Conservation (phyloP, 306 rosid species). For the Datisca glomerata region DNA sequence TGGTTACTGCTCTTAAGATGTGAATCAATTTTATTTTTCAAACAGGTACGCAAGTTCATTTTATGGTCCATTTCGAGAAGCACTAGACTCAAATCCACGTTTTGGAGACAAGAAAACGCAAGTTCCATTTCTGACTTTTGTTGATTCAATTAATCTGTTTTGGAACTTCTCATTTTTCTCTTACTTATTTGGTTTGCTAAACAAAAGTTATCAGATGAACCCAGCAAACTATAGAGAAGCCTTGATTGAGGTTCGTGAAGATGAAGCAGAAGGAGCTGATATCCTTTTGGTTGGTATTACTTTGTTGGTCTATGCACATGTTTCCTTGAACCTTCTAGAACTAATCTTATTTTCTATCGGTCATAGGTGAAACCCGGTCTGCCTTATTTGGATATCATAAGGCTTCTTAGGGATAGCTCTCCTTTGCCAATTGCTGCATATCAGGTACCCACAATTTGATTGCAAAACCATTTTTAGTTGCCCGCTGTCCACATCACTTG, state of each 20-base stretch:
- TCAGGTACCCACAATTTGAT: conserved; percentile 87
- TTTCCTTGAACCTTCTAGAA: conserved; percentile 2
- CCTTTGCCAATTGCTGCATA: conserved; percentile 87
- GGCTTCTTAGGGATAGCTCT: conserved; percentile 80
- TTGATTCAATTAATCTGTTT: no score
- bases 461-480: no score
- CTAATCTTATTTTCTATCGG: conserved; percentile 8
- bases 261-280: conserved; percentile 93
- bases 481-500: no score
- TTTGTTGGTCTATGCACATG: conserved; percentile 1
- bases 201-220: conserved; percentile 84
- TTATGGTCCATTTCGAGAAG: conserved; percentile 96
- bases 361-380: conserved; percentile 93
- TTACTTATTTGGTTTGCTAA: conserved; percentile 19
- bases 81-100: conserved; percentile 90
- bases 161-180: conserved; percentile 12
- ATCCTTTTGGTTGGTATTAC: conserved; percentile 76
- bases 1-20: conserved; percentile 6
- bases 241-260: conserved; percentile 66
- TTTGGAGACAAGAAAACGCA: conserved; percentile 96
- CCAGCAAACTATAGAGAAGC: conserved; percentile 97
- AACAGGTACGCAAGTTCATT: conserved; percentile 91
- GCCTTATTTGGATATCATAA: conserved; percentile 80
- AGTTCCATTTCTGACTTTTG: no score
- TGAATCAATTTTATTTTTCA: conserved; percentile 10